Conservation (phyloP, 2,329 filamentous ascomycete species). For the Phaeosphaeria sp. region DNA sequence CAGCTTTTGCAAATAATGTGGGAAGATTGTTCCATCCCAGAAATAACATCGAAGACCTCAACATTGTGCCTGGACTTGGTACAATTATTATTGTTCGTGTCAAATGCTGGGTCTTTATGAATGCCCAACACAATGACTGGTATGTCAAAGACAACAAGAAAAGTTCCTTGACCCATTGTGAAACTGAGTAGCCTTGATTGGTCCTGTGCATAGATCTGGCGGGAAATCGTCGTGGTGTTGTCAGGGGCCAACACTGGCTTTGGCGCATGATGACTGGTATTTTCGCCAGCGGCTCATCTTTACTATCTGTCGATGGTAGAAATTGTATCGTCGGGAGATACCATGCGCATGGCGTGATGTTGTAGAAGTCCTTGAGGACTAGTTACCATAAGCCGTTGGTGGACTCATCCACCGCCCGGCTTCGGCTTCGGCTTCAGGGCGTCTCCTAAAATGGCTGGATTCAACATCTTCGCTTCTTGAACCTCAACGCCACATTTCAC, state of each 20-base stretch:
- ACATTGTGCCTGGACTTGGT: background rate
- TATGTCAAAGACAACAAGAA: background rate
- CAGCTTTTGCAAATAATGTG: background rate
- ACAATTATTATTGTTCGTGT: background rate
- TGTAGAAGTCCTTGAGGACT: background rate
- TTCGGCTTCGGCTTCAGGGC: slow-evolving; percentile 29
- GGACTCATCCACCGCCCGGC: slow-evolving; percentile 26
- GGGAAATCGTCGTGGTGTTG: background rate
- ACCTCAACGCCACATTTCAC: slow-evolving; percentile 42
- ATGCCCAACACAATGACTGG: background rate
- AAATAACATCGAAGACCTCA: background rate
- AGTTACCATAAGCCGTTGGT: background rate
- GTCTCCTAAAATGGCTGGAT: slow-evolving; percentile 37
- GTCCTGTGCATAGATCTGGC: background rate
- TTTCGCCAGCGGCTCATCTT: background rate
- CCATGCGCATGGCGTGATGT: background rate
- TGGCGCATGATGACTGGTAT: background rate
- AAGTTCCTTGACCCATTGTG: background rate
- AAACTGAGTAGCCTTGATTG: background rate
- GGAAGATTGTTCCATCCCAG: background rate
- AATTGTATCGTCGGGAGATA: background rate
- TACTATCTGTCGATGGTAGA: background rate
- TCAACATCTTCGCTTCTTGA: slow-evolving; percentile 35
- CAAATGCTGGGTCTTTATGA: background rate
- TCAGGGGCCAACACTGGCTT: background rate